Conservation (phyloP, 805 yeast species). For the Cyberlindnera petersonii region DNA sequence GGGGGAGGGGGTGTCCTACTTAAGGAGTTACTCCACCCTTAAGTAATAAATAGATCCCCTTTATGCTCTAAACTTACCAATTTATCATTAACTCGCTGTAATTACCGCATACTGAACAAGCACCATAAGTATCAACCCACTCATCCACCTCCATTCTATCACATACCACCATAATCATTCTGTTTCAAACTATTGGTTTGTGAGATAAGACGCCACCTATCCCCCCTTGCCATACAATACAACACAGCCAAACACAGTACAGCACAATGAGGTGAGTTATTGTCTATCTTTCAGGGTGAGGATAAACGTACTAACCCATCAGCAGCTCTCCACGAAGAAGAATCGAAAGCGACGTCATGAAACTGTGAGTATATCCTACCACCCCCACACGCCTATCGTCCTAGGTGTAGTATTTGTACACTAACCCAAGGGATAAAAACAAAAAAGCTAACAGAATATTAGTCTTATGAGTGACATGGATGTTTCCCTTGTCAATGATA, state of each 20-base stretch:
- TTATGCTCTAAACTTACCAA: too few species aligned
- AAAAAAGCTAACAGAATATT: background rate
- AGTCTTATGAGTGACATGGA: slow-evolving; percentile 89
- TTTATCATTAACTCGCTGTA: too few species aligned
- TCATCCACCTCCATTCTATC: too few species aligned
- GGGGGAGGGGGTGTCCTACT: too few species aligned
- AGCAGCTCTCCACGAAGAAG: slow-evolving; percentile 34
- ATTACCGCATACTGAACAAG: too few species aligned
- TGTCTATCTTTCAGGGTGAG: background rate
- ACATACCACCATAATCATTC: too few species aligned
- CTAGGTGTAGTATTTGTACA: too few species aligned
- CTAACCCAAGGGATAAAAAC: background rate
- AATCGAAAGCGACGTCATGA: slow-evolving; percentile 95
- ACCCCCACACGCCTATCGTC: too few species aligned
- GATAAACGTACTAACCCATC: slow-evolving; percentile 2
- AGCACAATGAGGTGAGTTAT: slow-evolving; percentile 10
- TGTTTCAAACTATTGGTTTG: too few species aligned
- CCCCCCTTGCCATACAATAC: background rate
- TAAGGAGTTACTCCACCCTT: too few species aligned
- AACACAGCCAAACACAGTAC: background rate
- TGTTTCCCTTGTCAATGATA: slow-evolving; percentile 77
- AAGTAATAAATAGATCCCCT: too few species aligned
- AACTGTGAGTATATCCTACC: slow-evolving; percentile 60
- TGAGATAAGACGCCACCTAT: slow-evolving; percentile 1
- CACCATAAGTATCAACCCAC: too few species aligned